Percentiles rank a stretch among this genome's conserved stretches.
These are phyloP conservation scores for Volvox reticuliferus DNA, from an alignment of 139 green algal genomes.

Conservation along the genomic window DNA sequence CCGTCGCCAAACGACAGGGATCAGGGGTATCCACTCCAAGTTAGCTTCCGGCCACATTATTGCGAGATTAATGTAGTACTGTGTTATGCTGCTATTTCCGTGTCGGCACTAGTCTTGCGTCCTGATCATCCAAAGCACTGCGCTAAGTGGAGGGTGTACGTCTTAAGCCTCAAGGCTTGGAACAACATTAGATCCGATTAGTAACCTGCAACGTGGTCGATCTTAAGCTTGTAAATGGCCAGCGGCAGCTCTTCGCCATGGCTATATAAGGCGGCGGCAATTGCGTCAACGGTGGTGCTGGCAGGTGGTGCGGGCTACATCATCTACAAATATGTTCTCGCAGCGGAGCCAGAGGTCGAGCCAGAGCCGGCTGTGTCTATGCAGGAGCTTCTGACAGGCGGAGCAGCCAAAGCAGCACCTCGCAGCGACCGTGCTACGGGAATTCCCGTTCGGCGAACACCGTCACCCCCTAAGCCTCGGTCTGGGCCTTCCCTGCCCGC, in stretches of 20 bases:
- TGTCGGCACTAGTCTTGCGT: background rate
- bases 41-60: no score
- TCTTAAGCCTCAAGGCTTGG: background rate
- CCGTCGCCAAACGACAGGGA: no score
- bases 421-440: background rate
- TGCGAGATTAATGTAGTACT: no score
- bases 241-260: slow-evolving; percentile 8
- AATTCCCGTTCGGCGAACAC: slow-evolving; percentile 27
- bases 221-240: background rate
- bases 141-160: no score
- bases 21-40: no score
- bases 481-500: background rate
- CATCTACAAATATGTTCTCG: slow-evolving; percentile 43
- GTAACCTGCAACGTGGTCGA: no score
- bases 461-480: background rate
- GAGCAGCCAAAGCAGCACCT: background rate
- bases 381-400: slow-evolving; percentile 38
- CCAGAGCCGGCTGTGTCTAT: slow-evolving; percentile 17
- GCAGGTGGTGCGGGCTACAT: slow-evolving; percentile 24
- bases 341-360: background rate
- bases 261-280: slow-evolving; percentile 30
- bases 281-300: background rate
- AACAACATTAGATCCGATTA: no score
- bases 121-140: no score
- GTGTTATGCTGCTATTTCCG: background rate